Conservation (phyloP, 306 rosid species). For the Quercus suber region DNA sequence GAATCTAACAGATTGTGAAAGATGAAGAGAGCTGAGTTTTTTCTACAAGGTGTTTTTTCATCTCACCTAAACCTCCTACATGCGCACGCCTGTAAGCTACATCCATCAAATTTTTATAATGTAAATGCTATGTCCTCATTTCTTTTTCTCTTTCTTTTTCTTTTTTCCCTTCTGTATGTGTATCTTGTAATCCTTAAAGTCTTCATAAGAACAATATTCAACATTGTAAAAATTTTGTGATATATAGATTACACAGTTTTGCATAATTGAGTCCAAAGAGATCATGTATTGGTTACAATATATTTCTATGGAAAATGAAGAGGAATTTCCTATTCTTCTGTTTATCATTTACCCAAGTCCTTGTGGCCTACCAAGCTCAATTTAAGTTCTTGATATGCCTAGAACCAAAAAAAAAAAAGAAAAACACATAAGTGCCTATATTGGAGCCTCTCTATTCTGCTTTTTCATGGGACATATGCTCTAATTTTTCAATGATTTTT, state of each 20-base stretch:
- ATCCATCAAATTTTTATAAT: background rate
- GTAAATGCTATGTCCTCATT: background rate
- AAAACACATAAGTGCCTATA: background rate
- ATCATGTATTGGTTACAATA: background rate
- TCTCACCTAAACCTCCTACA: background rate
- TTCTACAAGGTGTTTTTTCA: background rate
- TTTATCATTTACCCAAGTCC: background rate
- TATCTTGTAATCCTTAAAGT: background rate
- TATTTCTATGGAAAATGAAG: background rate
- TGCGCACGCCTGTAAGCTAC: background rate
- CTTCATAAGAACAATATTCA: background rate
- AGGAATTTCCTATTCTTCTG: background rate
- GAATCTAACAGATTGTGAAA: slow-evolving; percentile 44
- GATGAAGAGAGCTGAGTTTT: slow-evolving; percentile 2
- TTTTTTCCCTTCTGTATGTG: background rate
- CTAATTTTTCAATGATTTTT: background rate
- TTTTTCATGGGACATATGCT: background rate
- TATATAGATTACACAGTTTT: background rate
- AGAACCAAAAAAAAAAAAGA: background rate
- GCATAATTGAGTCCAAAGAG: background rate
- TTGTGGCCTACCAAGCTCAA: background rate
- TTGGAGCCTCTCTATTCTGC: background rate
- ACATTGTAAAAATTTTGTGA: background rate
- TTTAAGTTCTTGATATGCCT: background rate
- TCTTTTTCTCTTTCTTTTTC: background rate